Conservation (phyloP, 2,329 filamentous ascomycete species). For the Penicillium decumbens region DNA sequence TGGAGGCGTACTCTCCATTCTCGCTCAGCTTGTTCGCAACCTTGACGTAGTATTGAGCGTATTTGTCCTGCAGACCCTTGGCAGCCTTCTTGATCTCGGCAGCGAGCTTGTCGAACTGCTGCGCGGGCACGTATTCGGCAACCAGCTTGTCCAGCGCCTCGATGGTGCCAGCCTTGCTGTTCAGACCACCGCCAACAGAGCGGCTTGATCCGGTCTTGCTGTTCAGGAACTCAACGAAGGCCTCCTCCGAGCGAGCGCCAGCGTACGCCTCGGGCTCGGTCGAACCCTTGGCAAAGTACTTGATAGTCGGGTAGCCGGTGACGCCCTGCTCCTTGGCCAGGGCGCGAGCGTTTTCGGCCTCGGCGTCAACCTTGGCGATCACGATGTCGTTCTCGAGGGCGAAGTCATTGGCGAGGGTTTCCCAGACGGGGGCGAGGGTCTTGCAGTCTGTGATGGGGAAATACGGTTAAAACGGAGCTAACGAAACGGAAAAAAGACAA, state of each 20-base stretch:
- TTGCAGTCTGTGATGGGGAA: conserved; percentile 76
- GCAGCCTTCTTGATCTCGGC: conserved; percentile 69
- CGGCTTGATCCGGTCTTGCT: conserved; percentile 84
- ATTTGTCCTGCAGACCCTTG: conserved; percentile 67
- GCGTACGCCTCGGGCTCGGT: conserved; percentile 67
- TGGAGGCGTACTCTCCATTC: conserved; percentile 73
- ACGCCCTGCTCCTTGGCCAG: conserved; percentile 72
- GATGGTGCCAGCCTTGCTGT: conserved; percentile 75
- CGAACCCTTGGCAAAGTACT: conserved; percentile 88
- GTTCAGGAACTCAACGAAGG: conserved; percentile 78
- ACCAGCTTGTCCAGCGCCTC: conserved; percentile 72
- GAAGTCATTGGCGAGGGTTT: conserved; percentile 78
- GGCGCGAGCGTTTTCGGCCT: conserved; percentile 77
- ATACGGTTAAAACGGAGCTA: background rate
- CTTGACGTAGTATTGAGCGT: conserved; percentile 89
- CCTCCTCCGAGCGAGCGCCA: conserved; percentile 70
- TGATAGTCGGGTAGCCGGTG: conserved; percentile 90
- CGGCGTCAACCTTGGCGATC: conserved; percentile 93
- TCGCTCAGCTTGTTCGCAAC: conserved; percentile 79
- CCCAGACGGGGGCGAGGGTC: conserved; percentile 82
- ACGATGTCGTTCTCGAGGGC: conserved; percentile 70
- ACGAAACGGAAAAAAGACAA: background rate
- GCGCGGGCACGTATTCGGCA: conserved; percentile 60
- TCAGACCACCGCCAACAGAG: conserved; percentile 70
- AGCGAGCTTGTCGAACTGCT: conserved; percentile 61